Evolutionary conservation across 495 filamentous ascomycete genomes (phyloP).

Genomic region (Tuber microsphaerosporum): DNA sequence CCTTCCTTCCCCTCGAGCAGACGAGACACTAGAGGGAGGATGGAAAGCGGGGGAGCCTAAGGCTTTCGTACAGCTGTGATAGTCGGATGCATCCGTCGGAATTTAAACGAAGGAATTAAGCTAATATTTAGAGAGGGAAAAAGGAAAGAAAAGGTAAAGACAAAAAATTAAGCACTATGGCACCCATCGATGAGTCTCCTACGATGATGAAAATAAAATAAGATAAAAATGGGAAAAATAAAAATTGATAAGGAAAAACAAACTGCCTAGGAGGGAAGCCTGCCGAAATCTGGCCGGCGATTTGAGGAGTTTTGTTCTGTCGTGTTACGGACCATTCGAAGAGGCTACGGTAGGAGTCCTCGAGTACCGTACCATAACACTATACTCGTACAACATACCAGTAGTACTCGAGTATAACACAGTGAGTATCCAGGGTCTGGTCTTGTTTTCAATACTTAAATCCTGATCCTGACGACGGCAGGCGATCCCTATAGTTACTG

Average conservation of each 20-base stretch:
- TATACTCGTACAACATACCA: too few relatives aligned
- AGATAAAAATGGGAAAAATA: too few relatives aligned
- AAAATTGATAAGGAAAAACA: neutral
- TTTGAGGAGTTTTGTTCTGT: neutral
- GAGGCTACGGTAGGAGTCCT: too few relatives aligned
- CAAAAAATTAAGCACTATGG: neutral
- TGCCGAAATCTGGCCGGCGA: conserved; percentile 3
- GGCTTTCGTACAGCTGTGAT: neutral
- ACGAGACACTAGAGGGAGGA: neutral
- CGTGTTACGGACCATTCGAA: neutral
- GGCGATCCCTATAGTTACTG: neutral
- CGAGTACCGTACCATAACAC: too few relatives aligned
- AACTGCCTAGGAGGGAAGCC: neutral
- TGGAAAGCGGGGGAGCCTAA: neutral
- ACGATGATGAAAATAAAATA: neutral
- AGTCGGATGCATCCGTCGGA: neutral
- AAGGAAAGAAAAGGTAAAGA: neutral
- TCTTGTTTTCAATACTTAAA: conserved; percentile 5
- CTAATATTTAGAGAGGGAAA: neutral
- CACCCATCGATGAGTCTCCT: neutral
- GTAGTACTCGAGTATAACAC: neutral
- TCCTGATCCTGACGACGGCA: neutral
- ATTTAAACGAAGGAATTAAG: neutral
- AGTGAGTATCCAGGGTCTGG: neutral
- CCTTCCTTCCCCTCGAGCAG: neutral